A percentile compares a stretch with the other conserved stretches of the same genome.
Conservation (phyloP, 495 filamentous ascomycete genomes). For the Aspergillus sparsus region DNA sequence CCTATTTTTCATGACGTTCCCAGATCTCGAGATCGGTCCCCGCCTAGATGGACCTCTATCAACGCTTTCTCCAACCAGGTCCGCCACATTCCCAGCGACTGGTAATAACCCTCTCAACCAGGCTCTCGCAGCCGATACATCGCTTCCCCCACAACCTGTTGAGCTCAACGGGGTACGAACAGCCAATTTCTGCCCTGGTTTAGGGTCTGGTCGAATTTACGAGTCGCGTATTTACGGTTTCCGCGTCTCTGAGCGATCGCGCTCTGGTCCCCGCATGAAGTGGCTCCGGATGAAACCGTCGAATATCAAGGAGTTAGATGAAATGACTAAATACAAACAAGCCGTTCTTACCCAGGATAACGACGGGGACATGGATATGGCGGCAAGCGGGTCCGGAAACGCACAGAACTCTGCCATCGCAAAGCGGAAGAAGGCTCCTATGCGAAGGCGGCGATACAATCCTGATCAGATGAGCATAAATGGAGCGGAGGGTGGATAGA, state of each 20-base stretch:
- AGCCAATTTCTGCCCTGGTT: conserved; percentile 80
- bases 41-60: conserved; percentile 30
- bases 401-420: conserved; percentile 43
- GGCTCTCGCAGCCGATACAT: conserved; percentile 26
- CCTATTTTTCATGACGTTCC: conserved; percentile 97
- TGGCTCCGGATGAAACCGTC: conserved; percentile 86
- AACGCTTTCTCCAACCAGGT: conserved; percentile 31
- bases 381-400: conserved; percentile 27
- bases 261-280: conserved; percentile 90
- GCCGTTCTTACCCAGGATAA: conserved; percentile 45
- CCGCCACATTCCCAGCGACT: conserved; percentile 36
- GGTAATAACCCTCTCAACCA: conserved; percentile 28
- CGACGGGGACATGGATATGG: conserved; percentile 50
- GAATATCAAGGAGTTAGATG: conserved; percentile 80
- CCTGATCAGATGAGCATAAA: conserved; percentile 43
- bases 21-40: conserved; percentile 76
- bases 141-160: conserved; percentile 50
- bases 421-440: conserved; percentile 53
- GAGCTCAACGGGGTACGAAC: conserved; percentile 83
- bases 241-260: conserved; percentile 81
- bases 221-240: conserved; percentile 97
- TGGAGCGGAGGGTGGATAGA: conserved; percentile 31
- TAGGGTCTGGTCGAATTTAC: conserved; percentile 83
- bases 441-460: conserved; percentile 48
- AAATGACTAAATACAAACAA: conserved; percentile 57